Evolutionary conservation across 1,284 basidiomycete genomes (phyloP).

Genomic region (Microbotryomycetes sp.): DNA sequence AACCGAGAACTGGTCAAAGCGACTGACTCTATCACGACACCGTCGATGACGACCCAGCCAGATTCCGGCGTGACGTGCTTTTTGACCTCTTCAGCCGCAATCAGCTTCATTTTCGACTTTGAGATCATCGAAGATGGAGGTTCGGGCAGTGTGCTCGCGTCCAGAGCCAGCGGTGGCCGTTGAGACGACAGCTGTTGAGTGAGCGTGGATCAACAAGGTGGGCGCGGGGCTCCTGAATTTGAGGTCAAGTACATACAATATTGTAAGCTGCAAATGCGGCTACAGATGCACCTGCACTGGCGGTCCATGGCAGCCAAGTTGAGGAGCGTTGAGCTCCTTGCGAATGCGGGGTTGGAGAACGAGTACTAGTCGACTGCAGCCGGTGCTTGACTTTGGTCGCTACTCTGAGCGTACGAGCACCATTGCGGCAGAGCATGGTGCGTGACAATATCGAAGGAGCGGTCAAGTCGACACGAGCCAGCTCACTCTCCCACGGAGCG

Average conservation of each 20-base stretch:
- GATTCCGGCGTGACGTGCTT: slow-evolving; percentile 50
- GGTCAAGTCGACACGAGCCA: no score
- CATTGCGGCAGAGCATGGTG: neutral
- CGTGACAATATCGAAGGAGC: no score
- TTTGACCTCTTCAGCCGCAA: slow-evolving; percentile 45
- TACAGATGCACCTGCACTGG: neutral
- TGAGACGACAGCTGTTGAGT: neutral
- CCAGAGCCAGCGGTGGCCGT: neutral
- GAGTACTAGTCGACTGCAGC: neutral
- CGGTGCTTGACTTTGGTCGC: neutral
- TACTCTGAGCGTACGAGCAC: neutral
- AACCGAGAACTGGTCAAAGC: neutral
- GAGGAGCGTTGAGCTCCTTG: neutral
- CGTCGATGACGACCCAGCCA: slow-evolving; percentile 80
- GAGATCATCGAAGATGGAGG: neutral
- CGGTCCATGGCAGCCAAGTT: neutral
- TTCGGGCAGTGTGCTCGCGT: neutral
- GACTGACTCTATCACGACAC: slow-evolving; percentile 58
- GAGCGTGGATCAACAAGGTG: neutral
- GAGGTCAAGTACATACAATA: neutral
- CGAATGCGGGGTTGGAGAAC: neutral
- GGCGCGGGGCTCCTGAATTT: neutral
- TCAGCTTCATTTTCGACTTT: neutral
- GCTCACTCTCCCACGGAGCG: no score
- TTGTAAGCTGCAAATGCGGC: neutral